A percentile compares a stretch with the other conserved stretches of the same genome.
phyloP scores from a whole-genome alignment of 805 yeast species.

The Ogataea minuta region DNA sequence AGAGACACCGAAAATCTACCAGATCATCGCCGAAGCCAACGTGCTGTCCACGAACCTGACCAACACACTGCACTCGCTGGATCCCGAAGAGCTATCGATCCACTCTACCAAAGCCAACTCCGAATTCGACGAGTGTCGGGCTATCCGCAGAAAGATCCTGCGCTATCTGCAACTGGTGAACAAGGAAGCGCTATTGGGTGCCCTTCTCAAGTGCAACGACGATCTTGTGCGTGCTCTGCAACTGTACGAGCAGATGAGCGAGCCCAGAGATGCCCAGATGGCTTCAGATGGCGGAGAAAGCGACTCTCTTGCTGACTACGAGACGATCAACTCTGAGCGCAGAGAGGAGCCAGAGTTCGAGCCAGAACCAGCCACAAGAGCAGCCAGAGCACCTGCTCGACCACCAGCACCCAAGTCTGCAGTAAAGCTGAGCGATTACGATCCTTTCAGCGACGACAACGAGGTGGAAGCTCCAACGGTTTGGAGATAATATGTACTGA shows the following conservation, averaged over 20 bases:
- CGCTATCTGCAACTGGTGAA: conserved; percentile 81
- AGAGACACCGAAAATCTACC: conserved; percentile 70
- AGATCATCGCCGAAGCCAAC: conserved; percentile 70
- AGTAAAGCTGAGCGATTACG: conserved; percentile 17
- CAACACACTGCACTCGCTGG: conserved; percentile 51
- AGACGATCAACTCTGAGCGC: conserved; percentile 29
- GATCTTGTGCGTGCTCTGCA: conserved; percentile 75
- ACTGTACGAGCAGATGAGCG: conserved; percentile 58
- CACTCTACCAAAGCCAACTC: conserved; percentile 61
- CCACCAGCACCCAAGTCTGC: conserved; percentile 5
- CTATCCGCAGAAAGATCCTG: conserved; percentile 72
- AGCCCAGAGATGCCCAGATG: conserved; percentile 35
- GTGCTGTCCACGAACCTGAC: conserved; percentile 67
- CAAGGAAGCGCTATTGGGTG: conserved; percentile 84
- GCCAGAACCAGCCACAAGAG: conserved; percentile 26
- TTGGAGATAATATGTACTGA: conserved; percentile 24
- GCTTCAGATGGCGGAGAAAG: conserved; percentile 31
- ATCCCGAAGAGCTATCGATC: conserved; percentile 52
- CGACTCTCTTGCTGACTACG: conserved; percentile 41
- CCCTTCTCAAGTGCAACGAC: conserved; percentile 85
- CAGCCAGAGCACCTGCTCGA: conserved; percentile 23
- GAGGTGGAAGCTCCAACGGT: conserved; percentile 27
- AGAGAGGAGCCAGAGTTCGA: conserved; percentile 1
- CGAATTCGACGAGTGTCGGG: conserved; percentile 71
- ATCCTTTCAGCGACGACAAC: conserved; percentile 35